Conservation (phyloP, 2,329 filamentous ascomycete species). For the Aschersonia sp. region DNA sequence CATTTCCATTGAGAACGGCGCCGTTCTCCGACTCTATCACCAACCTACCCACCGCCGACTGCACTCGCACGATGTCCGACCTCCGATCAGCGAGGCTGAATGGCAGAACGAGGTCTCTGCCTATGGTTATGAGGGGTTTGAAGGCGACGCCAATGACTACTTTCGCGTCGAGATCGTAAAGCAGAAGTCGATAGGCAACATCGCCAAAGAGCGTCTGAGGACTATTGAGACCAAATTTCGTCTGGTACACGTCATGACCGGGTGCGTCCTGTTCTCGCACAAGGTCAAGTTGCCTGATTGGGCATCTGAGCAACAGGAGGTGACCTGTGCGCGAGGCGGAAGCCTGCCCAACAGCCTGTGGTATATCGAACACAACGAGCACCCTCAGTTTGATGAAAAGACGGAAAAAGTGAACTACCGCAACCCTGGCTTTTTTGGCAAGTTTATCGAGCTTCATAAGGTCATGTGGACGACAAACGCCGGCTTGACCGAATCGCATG, state of each 20-base stretch:
- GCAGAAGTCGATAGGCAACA: conserved; percentile 62
- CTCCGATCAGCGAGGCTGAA: conserved; percentile 72
- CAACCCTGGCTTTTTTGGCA: conserved; percentile 88
- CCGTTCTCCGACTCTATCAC: conserved; percentile 74
- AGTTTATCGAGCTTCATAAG: conserved; percentile 92
- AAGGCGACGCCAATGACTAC: conserved; percentile 89
- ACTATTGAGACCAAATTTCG: conserved; percentile 97
- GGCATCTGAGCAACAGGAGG: conserved; percentile 96
- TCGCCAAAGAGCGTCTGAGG: conserved; percentile 71
- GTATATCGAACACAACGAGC: conserved; percentile 87
- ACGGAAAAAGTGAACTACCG: conserved; percentile 94
- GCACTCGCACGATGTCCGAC: conserved; percentile 88
- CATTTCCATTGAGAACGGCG: conserved; percentile 62
- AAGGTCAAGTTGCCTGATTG: conserved; percentile 98
- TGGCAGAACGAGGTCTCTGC: conserved; percentile 96
- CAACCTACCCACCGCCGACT: conserved; percentile 70
- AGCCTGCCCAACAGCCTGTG: conserved; percentile 93
- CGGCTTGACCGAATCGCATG: conserved; percentile 87
- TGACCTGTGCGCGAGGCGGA: conserved; percentile 87
- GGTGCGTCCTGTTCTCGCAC: conserved; percentile 91
- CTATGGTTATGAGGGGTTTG: conserved; percentile 93
- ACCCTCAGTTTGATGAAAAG: conserved; percentile 57
- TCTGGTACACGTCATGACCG: conserved; percentile 91
- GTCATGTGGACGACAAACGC: conserved; percentile 99
- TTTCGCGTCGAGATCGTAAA: conserved; percentile 94